phyloP scores from a whole-genome alignment of 108 stramenopile species.

The Fragilaria radians region DNA sequence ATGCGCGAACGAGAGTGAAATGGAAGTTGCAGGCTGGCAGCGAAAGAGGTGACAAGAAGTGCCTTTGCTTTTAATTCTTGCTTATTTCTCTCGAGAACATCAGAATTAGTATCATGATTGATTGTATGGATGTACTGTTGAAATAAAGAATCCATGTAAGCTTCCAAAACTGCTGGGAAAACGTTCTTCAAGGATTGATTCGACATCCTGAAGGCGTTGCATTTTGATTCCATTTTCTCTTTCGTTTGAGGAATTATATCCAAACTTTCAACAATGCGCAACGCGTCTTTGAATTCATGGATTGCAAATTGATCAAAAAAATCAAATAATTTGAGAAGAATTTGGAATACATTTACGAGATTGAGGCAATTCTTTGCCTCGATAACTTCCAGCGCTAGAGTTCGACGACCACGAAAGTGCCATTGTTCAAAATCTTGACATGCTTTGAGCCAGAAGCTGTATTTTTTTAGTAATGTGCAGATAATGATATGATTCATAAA shows the following conservation, averaged over 20 bases:
- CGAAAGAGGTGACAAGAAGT: slow-evolving; percentile 60
- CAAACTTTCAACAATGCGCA: slow-evolving; percentile 20
- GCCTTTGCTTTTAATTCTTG: slow-evolving; percentile 44
- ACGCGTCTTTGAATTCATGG: slow-evolving; percentile 45
- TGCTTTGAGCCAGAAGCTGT: slow-evolving; percentile 55
- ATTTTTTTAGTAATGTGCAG: background rate
- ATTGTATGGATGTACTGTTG: slow-evolving; percentile 13
- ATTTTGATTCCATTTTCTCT: slow-evolving; percentile 28
- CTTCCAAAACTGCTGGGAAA: slow-evolving; percentile 26
- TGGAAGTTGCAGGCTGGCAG: slow-evolving; percentile 44
- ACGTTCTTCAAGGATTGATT: slow-evolving; percentile 26
- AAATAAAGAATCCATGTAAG: slow-evolving; percentile 31
- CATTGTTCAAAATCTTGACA: slow-evolving; percentile 46
- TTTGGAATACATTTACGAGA: slow-evolving; percentile 49
- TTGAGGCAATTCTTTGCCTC: slow-evolving; percentile 42
- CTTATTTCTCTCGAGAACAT: slow-evolving; percentile 20
- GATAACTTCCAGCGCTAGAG: slow-evolving; percentile 26
- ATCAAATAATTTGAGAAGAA: slow-evolving; percentile 52
- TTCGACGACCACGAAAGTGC: slow-evolving; percentile 24
- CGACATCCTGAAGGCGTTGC: slow-evolving; percentile 21
- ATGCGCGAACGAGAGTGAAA: slow-evolving; percentile 16
- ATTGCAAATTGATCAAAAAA: slow-evolving; percentile 54
- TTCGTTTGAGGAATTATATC: slow-evolving; percentile 30
- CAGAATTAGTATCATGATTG: background rate
- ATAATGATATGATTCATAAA: background rate